Evolutionary conservation across 2,329 filamentous ascomycete species (phyloP).

Genomic region (Tolypocladium ovalisporum): DNA sequence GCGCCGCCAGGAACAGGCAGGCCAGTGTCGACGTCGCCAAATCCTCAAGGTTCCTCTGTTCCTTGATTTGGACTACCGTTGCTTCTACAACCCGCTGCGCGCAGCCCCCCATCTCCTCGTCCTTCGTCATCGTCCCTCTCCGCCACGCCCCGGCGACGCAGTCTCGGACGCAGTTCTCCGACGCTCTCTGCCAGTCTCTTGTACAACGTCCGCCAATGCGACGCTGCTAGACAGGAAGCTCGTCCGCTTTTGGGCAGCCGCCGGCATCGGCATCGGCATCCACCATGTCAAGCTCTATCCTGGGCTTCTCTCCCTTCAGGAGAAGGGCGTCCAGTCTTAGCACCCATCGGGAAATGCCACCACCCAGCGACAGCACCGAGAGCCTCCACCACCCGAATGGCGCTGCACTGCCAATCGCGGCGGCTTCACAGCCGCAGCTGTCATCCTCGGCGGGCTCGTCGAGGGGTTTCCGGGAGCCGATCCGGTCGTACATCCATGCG

Average conservation of each 20-base stretch:
- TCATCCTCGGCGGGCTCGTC: slow-evolving; percentile 28
- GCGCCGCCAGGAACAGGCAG: neutral
- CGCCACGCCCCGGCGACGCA: neutral
- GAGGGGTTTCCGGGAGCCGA: slow-evolving; percentile 47
- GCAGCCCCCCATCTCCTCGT: neutral
- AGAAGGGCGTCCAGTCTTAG: slow-evolving; percentile 28
- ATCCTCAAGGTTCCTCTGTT: neutral
- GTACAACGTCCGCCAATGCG: neutral
- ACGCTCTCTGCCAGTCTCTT: neutral
- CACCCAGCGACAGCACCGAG: slow-evolving; percentile 15
- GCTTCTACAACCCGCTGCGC: neutral
- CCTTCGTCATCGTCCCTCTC: neutral
- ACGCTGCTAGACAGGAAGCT: neutral
- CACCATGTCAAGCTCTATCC: slow-evolving; percentile 34
- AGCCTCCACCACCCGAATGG: slow-evolving; percentile 9
- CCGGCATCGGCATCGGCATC: slow-evolving; percentile 2
- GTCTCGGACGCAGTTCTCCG: neutral
- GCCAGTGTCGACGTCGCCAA: neutral
- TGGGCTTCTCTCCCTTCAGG: slow-evolving; percentile 38
- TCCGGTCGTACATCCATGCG: slow-evolving; percentile 61
- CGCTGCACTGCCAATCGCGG: slow-evolving; percentile 9
- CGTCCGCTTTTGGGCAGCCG: slow-evolving; percentile 1
- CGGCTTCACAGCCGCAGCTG: slow-evolving; percentile 14
- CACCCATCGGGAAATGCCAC: slow-evolving; percentile 15
- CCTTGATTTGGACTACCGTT: neutral